phyloP scores from a whole-genome alignment of 2,329 filamentous ascomycete genomes.

The Thielaviopsis punctulata region DNA sequence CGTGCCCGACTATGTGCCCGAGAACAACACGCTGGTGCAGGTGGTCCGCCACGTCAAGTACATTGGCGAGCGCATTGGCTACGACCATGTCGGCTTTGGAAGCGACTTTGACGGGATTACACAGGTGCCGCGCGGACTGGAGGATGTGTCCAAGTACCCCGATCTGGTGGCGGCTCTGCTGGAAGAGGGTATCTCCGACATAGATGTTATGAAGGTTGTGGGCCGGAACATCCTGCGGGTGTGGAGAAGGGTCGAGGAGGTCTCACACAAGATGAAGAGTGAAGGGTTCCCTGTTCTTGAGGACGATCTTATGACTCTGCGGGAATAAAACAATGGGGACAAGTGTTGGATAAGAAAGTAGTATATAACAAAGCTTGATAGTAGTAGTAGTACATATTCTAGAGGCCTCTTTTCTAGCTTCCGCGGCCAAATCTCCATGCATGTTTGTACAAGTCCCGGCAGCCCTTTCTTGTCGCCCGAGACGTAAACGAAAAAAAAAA shows the following conservation, averaged over 20 bases:
- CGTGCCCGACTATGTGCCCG: slow-evolving; percentile 48
- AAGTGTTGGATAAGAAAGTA: not conserved
- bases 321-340: not conserved
- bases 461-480: not conserved
- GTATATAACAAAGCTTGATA: not conserved
- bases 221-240: slow-evolving; percentile 72
- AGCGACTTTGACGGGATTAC: slow-evolving; percentile 76
- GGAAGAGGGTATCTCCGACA: slow-evolving; percentile 53
- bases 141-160: slow-evolving; percentile 74
- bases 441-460: slow-evolving; percentile 3
- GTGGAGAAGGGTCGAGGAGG: slow-evolving; percentile 60
- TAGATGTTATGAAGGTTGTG: slow-evolving; percentile 56
- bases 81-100: slow-evolving; percentile 72
- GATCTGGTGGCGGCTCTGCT: slow-evolving; percentile 61
- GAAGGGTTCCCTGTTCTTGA: slow-evolving; percentile 35
- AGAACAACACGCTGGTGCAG: slow-evolving; percentile 56
- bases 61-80: slow-evolving; percentile 70
- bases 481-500: not conserved
- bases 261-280: slow-evolving; percentile 48
- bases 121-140: slow-evolving; percentile 51
- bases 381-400: not conserved
- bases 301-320: slow-evolving; percentile 22
- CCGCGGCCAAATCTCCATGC: not conserved
- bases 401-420: not conserved
- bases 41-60: slow-evolving; percentile 68